Conservation (phyloP, 73 alveolate species). For the Paramecium caudatum region DNA sequence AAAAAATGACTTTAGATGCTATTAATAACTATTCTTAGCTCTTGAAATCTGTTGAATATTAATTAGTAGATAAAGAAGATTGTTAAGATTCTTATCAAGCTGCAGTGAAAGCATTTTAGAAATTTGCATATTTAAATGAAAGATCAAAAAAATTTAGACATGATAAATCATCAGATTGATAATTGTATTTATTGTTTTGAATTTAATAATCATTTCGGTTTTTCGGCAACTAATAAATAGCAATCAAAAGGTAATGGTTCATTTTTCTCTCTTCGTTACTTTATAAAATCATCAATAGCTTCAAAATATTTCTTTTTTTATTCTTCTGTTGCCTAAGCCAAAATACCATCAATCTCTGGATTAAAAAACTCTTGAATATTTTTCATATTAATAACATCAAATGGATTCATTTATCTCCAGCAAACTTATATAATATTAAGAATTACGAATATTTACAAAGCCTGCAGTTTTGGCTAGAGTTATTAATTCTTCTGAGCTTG, state of each 20-base stretch:
- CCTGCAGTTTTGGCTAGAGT: not conserved
- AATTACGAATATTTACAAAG: not conserved
- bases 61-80: not conserved
- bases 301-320: not conserved
- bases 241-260: conserved; percentile 31
- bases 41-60: not conserved
- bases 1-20: not conserved
- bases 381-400: not conserved
- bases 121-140: not conserved
- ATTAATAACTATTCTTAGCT: not conserved
- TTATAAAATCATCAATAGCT: not conserved
- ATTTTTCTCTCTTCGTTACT: not conserved
- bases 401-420: not conserved
- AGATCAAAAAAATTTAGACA: not conserved
- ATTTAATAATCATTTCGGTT: not conserved
- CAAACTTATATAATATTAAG: not conserved
- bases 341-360: conserved; percentile 17
- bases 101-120: conserved; percentile 17
- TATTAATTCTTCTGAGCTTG: not conserved
- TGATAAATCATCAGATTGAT: not conserved
- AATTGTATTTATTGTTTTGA: not conserved
- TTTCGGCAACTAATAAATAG: not conserved
- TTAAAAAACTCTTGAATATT: not conserved
- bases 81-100: not conserved
- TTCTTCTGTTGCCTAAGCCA: conserved; percentile 5